Base-by-base conservation (phyloP, 2,329 filamentous ascomycete genomes). In the Pyricularia pennisetigena region DNA sequence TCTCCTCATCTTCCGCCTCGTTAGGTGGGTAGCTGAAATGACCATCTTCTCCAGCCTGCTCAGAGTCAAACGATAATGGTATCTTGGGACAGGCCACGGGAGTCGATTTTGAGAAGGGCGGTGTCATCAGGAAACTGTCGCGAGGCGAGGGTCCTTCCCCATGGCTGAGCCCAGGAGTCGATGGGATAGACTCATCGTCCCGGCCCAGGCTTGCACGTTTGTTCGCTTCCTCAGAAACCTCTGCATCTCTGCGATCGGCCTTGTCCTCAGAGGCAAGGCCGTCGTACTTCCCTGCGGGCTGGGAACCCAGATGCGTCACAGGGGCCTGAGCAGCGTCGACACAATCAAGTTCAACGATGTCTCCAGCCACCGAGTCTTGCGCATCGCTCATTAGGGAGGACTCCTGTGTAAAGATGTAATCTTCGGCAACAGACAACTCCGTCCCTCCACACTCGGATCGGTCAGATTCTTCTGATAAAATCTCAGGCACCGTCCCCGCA, bases 141-240 rank as follows among this genome's bases (percentile, higher is more conserved):
- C 73, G 70, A 41, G 74, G 75, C 4, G 76, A 76, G 0, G 73
- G 71, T 9, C 72, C 72, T 4, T 69, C 71, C 26, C 75, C 75
- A n/a, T 70, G 71, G 69, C 74, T 77, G 26, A 77, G 69, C 1
- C 70, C 75, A 20, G 76, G 76, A 16, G 76, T 76, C 3, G 75
- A 75, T 3, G 76, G 75, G 23, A 23, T 59, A 49, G 70, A 68
- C 7, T 28, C 28, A 4, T 69, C 69, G 6, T 66, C 35, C 8
- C 64, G 57, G 57, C 57, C 26, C 9, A 61, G 57, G 57, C 57
- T 61, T 23, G 57, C 57, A 26, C 57, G 57, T 16, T 61, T 61
- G 57, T 9, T 12, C 3, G 57, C 23, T 26, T 10, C 57, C 57
- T 26, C n/a, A 61, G 23, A n/a, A 23, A 7, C 23, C 57, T 23